phyloP scores from a whole-genome alignment of 768 basidiomycete species.

The Strobilomyces confusus region DNA sequence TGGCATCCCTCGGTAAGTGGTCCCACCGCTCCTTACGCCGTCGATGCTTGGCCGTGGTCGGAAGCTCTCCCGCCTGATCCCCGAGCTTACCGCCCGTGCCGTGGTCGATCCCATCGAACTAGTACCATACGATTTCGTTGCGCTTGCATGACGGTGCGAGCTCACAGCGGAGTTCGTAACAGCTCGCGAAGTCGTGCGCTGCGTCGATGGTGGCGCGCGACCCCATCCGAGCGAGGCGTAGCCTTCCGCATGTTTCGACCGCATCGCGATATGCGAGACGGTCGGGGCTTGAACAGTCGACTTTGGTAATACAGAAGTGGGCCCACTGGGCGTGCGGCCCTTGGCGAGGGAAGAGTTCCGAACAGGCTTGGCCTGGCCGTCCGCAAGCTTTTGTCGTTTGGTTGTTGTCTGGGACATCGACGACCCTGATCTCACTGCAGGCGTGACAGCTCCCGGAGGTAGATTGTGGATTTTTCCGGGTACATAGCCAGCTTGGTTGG shows the following conservation, averaged over 20 bases:
- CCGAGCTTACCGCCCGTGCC: constrained; percentile 19
- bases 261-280: constrained; percentile 18
- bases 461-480: constrained; percentile 31
- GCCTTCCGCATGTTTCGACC: constrained; percentile 26
- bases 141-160: constrained; percentile 5
- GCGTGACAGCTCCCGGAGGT: constrained; percentile 44
- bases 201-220: constrained; percentile 33
- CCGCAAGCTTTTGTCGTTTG: constrained; percentile 59
- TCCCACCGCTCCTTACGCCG: constrained; percentile 17
- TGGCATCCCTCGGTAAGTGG: constrained; percentile 23
- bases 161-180: constrained; percentile 8
- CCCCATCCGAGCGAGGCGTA: constrained; percentile 31
- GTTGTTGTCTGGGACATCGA: constrained; percentile 45
- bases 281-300: constrained; percentile 1
- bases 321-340: constrained; percentile 26
- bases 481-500: constrained; percentile 21
- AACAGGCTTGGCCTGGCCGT: constrained; percentile 27
- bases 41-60: constrained; percentile 77
- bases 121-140: constrained; percentile 15
- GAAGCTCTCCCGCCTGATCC: constrained; percentile 72
- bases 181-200: constrained; percentile 27
- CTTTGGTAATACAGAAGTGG: constrained; percentile 14
- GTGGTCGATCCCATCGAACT: constrained; percentile 7
- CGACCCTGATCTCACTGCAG: constrained; percentile 51
- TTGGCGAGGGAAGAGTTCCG: constrained; percentile 26